Percentiles rank a stretch among this genome's conserved stretches.
Conservation (phyloP, 352 stramenopile species). For the Phytophthora europaea region DNA sequence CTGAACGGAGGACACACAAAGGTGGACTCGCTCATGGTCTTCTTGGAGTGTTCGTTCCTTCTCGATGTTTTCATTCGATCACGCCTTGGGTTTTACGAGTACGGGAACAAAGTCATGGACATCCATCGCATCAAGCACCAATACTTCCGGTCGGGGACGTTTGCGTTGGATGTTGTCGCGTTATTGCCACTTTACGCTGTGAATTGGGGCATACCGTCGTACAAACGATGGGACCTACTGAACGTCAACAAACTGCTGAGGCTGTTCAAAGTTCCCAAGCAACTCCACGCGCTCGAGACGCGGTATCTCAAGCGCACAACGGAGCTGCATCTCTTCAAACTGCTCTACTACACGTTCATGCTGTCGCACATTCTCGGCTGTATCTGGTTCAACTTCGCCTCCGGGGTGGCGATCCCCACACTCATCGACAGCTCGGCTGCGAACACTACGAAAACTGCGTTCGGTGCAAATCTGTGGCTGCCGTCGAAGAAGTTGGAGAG, state of each 20-base stretch:
- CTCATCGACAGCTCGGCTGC: not conserved
- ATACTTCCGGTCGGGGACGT: not conserved
- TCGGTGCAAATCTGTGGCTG: not conserved
- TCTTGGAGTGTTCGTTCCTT: not conserved
- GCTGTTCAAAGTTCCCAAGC: not conserved
- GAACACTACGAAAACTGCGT: not conserved
- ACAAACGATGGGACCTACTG: not conserved
- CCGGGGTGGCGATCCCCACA: not conserved
- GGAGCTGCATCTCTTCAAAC: not conserved
- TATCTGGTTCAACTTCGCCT: conserved; percentile 3
- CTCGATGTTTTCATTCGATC: conserved; percentile 1
- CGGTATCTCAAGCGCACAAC: conserved; percentile 2
- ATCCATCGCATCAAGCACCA: not conserved
- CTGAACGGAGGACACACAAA: not conserved
- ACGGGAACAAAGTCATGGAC: conserved; percentile 2
- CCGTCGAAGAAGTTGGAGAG: conserved; percentile 18
- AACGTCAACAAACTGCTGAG: conserved; percentile 2
- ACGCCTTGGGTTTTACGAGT: conserved; percentile 4
- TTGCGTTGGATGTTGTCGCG: not conserved
- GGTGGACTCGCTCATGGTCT: not conserved
- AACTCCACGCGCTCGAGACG: not conserved
- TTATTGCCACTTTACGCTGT: not conserved
- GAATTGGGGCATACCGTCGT: not conserved
- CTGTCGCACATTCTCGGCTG: not conserved
- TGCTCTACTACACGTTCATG: conserved; percentile 8